A percentile compares a stretch with the other conserved stretches of the same genome.
These are phyloP conservation scores for Pseudozyma sp. DNA, from an alignment of 1,284 basidiomycete species.

Conservation along the genomic window DNA sequence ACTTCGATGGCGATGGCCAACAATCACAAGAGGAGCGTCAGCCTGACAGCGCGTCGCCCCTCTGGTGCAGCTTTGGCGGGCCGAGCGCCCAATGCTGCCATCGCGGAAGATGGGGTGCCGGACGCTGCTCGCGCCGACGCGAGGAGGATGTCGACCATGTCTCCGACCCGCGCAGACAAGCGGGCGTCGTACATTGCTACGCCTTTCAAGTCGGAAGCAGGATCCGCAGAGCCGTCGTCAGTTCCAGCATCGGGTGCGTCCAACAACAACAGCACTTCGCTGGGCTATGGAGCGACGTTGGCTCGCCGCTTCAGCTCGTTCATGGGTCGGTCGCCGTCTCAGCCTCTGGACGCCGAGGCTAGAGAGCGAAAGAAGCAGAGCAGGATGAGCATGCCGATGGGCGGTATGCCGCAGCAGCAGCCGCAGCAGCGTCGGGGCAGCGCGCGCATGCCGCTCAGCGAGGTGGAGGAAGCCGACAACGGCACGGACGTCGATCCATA, in stretches of 20 bases:
- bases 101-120: constrained; percentile 9
- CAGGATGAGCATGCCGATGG: constrained; percentile 55
- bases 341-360: constrained; percentile 50
- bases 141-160: constrained; percentile 27
- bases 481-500: constrained; percentile 16
- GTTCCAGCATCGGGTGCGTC: constrained; percentile 21
- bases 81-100: constrained; percentile 5
- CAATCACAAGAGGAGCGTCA: constrained; percentile 57
- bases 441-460: constrained; percentile 30
- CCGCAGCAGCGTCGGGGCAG: constrained; percentile 27
- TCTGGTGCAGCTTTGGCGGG: constrained; percentile 12
- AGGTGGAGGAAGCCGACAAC: constrained; percentile 30
- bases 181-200: constrained; percentile 18
- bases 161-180: constrained; percentile 24
- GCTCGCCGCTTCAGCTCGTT: constrained; percentile 62
- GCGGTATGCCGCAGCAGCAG: constrained; percentile 4
- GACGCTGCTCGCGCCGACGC: constrained; percentile 12
- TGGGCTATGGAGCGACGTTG: constrained; percentile 50
- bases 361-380: constrained; percentile 56
- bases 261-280: constrained; percentile 27
- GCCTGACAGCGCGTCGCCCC: constrained; percentile 42
- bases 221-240: constrained; percentile 17
- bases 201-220: constrained; percentile 18
- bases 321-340: constrained; percentile 57
- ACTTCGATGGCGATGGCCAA: constrained; percentile 35